These are phyloP conservation scores for Clarireedia homoeocarpa DNA, from an alignment of 2,329 filamentous ascomycete species.

Conservation along the genomic window DNA sequence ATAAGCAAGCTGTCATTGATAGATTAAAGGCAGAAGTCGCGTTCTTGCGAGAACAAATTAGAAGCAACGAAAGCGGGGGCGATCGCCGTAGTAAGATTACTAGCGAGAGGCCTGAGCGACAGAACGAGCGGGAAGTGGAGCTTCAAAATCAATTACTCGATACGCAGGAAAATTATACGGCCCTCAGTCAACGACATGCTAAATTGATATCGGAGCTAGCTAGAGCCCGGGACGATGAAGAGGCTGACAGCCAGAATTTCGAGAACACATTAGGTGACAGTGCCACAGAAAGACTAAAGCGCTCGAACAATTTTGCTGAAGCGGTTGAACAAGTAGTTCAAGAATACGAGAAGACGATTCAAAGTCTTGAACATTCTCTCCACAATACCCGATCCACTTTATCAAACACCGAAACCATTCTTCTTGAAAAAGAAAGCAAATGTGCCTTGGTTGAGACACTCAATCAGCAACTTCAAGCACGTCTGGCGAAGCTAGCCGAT, in stretches of 20 bases:
- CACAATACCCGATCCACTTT: slow-evolving; percentile 80
- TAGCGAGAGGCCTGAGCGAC: slow-evolving; percentile 67
- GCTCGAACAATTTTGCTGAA: slow-evolving; percentile 92
- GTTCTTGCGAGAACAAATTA: slow-evolving; percentile 89
- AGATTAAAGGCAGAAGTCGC: slow-evolving; percentile 87
- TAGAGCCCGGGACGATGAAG: slow-evolving; percentile 67
- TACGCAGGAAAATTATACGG: slow-evolving; percentile 87
- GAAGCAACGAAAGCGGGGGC: slow-evolving; percentile 65
- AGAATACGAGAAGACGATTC: slow-evolving; percentile 98
- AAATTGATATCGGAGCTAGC: slow-evolving; percentile 91
- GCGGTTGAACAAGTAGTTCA: slow-evolving; percentile 93
- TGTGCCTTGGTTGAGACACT: slow-evolving; percentile 90
- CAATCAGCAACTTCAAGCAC: slow-evolving; percentile 78
- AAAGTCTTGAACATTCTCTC: slow-evolving; percentile 83
- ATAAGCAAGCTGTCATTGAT: slow-evolving; percentile 91
- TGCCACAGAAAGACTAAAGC: slow-evolving; percentile 80
- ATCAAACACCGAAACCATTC: slow-evolving; percentile 72
- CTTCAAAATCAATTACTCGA: slow-evolving; percentile 91
- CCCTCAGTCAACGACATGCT: slow-evolving; percentile 87
- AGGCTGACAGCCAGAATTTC: slow-evolving; percentile 46
- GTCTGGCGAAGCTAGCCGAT: slow-evolving; percentile 88
- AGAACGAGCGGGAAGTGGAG: slow-evolving; percentile 78
- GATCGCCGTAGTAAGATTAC: slow-evolving; percentile 43
- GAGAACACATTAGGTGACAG: slow-evolving; percentile 64
- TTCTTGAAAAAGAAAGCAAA: slow-evolving; percentile 90